These are phyloP conservation scores for Phaffomyces opuntiae DNA, from an alignment of 805 yeast genomes.

Conservation along the genomic window DNA sequence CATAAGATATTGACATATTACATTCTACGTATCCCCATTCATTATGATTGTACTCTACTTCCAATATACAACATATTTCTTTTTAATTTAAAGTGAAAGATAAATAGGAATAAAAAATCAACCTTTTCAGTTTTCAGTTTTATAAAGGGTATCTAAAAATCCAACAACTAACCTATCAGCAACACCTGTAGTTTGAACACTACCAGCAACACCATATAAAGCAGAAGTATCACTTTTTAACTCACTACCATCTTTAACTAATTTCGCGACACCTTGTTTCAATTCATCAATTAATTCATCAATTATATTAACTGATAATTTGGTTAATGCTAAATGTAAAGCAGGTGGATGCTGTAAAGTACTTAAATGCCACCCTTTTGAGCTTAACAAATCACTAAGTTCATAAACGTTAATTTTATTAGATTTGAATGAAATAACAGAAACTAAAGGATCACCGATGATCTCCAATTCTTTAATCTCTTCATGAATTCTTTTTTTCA, in stretches of 20 bases:
- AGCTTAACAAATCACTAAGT: conserved; percentile 61
- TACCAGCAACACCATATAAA: conserved; percentile 92
- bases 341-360: conserved; percentile 89
- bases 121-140: conserved; percentile 25
- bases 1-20: too few species aligned
- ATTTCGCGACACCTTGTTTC: conserved; percentile 22
- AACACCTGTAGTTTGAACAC: conserved; percentile 74
- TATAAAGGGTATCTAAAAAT: conserved; percentile 76
- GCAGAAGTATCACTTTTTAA: conserved; percentile 66
- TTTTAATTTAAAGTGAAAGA: too few species aligned
- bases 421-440: conserved; percentile 77
- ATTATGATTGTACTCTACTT: too few species aligned
- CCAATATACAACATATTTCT: too few species aligned
- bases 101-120: neutral
- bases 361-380: conserved; percentile 83
- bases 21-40: too few species aligned
- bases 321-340: conserved; percentile 82
- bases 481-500: conserved; percentile 41
- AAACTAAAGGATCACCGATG: conserved; percentile 78
- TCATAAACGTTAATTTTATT: conserved; percentile 61
- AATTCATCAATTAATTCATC: conserved; percentile 50
- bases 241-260: conserved; percentile 15
- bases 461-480: conserved; percentile 54
- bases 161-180: conserved; percentile 75
- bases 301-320: conserved; percentile 53